phyloP scores from a whole-genome alignment of 169 alveolate species.

The Amoebophrya sp. region DNA sequence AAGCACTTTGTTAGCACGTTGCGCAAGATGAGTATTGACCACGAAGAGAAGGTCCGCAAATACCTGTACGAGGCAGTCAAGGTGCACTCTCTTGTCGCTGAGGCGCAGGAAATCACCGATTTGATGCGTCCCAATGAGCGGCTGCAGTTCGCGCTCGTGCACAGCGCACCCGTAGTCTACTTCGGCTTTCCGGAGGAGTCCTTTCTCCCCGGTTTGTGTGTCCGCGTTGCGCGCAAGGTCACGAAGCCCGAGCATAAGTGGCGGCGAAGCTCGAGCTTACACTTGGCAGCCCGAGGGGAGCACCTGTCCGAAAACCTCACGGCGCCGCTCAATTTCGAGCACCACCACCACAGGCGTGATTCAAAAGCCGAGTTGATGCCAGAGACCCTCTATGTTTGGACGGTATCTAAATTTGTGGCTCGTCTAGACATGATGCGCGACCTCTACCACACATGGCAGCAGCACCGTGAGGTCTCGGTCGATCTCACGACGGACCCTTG shows the following conservation, averaged over 20 bases:
- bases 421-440: not conserved
- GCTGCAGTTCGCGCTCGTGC: not conserved
- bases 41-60: not conserved
- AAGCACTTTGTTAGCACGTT: not conserved
- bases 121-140: not conserved
- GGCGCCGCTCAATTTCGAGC: not conserved
- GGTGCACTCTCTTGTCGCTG: not conserved
- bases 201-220: not conserved
- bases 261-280: not conserved
- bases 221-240: not conserved
- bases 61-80: not conserved
- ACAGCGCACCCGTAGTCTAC: not conserved
- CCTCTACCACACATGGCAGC: not conserved
- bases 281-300: not conserved
- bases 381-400: not conserved
- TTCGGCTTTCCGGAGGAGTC: not conserved
- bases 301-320: not conserved
- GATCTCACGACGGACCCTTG: not conserved
- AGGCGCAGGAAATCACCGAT: not conserved
- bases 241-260: not conserved
- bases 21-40: not conserved
- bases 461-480: not conserved
- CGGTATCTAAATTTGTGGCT: not conserved
- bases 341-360: not conserved
- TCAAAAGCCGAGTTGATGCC: not conserved